phyloP scores from a whole-genome alignment of 805 yeast genomes.

The Candida palmyrensis region DNA sequence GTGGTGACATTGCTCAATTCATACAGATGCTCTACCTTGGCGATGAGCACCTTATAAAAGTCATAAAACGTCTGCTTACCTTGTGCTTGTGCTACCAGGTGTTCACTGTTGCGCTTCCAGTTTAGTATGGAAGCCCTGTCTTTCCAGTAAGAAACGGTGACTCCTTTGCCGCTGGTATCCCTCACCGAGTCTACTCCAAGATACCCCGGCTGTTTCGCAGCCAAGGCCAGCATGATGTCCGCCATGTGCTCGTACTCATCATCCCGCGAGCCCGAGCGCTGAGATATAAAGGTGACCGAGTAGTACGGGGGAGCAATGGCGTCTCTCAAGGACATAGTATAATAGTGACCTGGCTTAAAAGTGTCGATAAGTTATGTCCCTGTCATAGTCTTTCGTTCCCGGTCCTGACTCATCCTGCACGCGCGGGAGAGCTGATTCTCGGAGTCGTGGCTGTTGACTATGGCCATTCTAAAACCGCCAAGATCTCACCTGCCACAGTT shows the following conservation, averaged over 20 bases:
- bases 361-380: not conserved
- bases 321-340: too few relatives aligned
- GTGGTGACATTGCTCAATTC: conserved; percentile 4
- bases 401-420: not conserved
- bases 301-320: conserved; percentile 15
- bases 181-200: conserved; percentile 13
- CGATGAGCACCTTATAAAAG: conserved; percentile 8
- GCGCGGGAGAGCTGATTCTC: too few relatives aligned
- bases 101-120: conserved; percentile 13
- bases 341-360: not conserved
- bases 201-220: conserved; percentile 9
- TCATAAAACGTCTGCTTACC: conserved; percentile 9
- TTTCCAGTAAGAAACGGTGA: conserved; percentile 14
- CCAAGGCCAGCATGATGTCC: conserved; percentile 9
- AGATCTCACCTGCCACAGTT: too few relatives aligned
- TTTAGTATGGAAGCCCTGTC: conserved; percentile 7
- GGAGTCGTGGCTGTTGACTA: too few relatives aligned
- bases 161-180: conserved; percentile 9
- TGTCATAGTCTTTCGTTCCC: not conserved
- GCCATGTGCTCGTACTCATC: conserved; percentile 7
- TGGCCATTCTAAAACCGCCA: too few relatives aligned
- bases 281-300: conserved; percentile 11
- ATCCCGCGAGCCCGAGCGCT: conserved; percentile 3
- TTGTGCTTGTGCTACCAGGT: conserved; percentile 10
- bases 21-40: conserved; percentile 11